Evolutionary conservation across 371 early-diverging fungal genomes (phyloP).

Genomic region (Circinella umbellata): DNA sequence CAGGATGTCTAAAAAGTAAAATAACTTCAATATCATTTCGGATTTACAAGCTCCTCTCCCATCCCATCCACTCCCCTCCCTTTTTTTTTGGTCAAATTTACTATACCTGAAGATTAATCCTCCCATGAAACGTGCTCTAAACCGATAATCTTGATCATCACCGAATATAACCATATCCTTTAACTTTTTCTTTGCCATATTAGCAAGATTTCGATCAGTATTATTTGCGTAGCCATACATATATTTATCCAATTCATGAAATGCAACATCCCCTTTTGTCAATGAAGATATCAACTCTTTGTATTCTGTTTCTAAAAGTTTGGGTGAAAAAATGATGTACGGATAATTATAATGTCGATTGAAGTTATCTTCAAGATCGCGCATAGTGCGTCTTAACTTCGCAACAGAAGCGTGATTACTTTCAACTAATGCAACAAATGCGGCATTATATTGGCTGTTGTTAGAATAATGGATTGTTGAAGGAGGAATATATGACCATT

Average conservation of each 20-base stretch:
- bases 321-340: slow-evolving; percentile 40
- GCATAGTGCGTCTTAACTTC: slow-evolving; percentile 32
- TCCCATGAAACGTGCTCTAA: slow-evolving; percentile 44
- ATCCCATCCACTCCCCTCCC: too few relatives aligned
- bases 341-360: slow-evolving; percentile 36
- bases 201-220: slow-evolving; percentile 32
- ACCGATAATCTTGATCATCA: slow-evolving; percentile 38
- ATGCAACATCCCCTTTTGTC: slow-evolving; percentile 23
- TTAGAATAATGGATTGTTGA: slow-evolving; percentile 30
- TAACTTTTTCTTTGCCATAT: slow-evolving; percentile 24
- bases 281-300: slow-evolving; percentile 33
- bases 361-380: slow-evolving; percentile 42
- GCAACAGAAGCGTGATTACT: slow-evolving; percentile 26
- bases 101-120: slow-evolving; percentile 40
- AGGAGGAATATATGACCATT: slow-evolving; percentile 29
- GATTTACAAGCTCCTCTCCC: too few relatives aligned
- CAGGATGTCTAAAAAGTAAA: slow-evolving; percentile 42
- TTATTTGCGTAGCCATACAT: slow-evolving; percentile 32
- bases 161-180: slow-evolving; percentile 34
- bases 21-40: too few relatives aligned
- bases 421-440: slow-evolving; percentile 39
- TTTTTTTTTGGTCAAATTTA: too few relatives aligned
- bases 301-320: slow-evolving; percentile 29
- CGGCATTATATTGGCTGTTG: slow-evolving; percentile 30
- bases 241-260: slow-evolving; percentile 29